Evolutionary conservation across 441 rosid species (phyloP).

Genomic region (Populus tomentosa): DNA sequence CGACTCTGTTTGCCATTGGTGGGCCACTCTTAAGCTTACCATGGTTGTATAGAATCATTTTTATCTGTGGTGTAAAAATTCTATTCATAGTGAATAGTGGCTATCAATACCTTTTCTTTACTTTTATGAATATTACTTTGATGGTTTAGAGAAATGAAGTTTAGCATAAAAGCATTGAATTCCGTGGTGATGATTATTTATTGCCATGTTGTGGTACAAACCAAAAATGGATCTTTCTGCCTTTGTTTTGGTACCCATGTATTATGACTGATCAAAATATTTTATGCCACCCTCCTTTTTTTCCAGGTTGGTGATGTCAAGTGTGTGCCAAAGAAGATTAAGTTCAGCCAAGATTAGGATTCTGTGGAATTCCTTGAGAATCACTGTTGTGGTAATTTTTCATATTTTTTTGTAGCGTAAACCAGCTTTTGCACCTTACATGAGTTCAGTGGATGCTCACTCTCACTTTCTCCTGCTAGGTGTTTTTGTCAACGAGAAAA

Average conservation of each 20-base stretch:
- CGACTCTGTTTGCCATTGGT: background rate
- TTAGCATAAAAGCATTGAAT: background rate
- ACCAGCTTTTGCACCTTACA: background rate
- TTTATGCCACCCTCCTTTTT: background rate
- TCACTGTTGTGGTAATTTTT: background rate
- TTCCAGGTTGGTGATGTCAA: slow-evolving; percentile 60
- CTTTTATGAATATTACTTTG: background rate
- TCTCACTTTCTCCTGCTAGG: background rate
- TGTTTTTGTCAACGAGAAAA: background rate
- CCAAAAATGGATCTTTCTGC: background rate
- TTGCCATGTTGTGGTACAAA: background rate
- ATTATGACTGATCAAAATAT: background rate
- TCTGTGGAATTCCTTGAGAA: background rate
- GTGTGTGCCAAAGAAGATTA: slow-evolving; percentile 70
- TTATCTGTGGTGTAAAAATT: background rate
- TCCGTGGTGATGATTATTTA: background rate
- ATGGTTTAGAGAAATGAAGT: background rate
- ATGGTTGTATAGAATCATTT: background rate
- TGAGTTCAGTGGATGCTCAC: background rate
- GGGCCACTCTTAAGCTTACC: background rate
- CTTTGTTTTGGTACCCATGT: background rate
- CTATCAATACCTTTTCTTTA: background rate
- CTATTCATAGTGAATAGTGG: background rate
- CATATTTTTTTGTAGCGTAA: background rate
- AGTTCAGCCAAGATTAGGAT: slow-evolving; percentile 58